A percentile compares a stretch with the other conserved stretches of the same genome.
phyloP scores from a whole-genome alignment of 2,329 filamentous ascomycete species.

The Ascochyta lentis region DNA sequence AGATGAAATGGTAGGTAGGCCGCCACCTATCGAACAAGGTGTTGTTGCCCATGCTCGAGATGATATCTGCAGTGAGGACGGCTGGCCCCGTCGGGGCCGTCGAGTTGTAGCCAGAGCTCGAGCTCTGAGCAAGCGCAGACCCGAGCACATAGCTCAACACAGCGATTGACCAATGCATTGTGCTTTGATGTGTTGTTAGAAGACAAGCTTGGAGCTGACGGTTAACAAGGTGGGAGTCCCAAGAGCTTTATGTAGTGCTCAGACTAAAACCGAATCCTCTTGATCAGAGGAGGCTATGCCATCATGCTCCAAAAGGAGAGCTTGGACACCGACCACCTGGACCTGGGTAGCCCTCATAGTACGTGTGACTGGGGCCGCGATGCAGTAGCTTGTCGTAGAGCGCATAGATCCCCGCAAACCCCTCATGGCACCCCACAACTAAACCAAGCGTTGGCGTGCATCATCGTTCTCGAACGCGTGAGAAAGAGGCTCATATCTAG shows the following conservation, averaged over 20 bases:
- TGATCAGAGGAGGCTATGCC: slow-evolving; percentile 15
- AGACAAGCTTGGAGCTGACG: slow-evolving; percentile 6
- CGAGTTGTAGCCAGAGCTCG: slow-evolving; percentile 2
- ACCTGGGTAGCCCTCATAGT: slow-evolving; percentile 20
- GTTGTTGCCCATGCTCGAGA: slow-evolving; percentile 52
- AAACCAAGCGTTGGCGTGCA: slow-evolving; percentile 22
- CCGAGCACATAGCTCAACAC: slow-evolving; percentile 37
- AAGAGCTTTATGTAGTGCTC: slow-evolving; percentile 24
- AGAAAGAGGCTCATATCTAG: slow-evolving; percentile 13
- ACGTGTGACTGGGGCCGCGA: slow-evolving; percentile 16
- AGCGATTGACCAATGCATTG: slow-evolving; percentile 33
- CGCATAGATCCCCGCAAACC: slow-evolving; percentile 26
- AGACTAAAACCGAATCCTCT: slow-evolving; percentile 12
- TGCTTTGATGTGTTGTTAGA: slow-evolving; percentile 2
- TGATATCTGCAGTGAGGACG: slow-evolving; percentile 37
- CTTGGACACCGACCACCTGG: slow-evolving; percentile 20
- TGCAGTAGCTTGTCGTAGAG: slow-evolving; percentile 26
- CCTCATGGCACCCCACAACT: slow-evolving; percentile 28
- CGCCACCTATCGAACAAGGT: slow-evolving; percentile 58
- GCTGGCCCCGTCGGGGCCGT: slow-evolving; percentile 23
- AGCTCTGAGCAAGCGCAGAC: slow-evolving; percentile 30
- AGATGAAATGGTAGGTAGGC: slow-evolving; percentile 54
- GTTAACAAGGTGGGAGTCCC: slow-evolving; percentile 9
- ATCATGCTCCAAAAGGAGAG: slow-evolving; percentile 23
- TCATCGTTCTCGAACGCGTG: slow-evolving; percentile 22